Base-by-base conservation (phyloP, 768 basidiomycete species). In the Boletus pseudo-olivaceus region DNA sequence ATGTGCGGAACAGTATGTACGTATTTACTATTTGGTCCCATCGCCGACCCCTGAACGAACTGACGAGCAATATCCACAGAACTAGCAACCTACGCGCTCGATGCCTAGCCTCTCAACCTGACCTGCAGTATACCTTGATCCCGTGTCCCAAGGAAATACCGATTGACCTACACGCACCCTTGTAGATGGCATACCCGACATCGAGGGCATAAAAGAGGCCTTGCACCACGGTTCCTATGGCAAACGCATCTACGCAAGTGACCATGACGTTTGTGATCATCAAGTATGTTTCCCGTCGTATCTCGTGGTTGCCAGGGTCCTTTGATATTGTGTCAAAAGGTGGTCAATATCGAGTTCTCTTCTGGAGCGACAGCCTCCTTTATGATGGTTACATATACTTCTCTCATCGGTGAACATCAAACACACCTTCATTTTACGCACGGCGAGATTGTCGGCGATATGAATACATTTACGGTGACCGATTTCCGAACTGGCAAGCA, bases 381-480 rank as follows among this genome's bases (percentile, higher is more conserved):
- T 68, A 93, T 93, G 19, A 93, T 95, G 90, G 80, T 91, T 45
- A 93, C 93, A 12, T 89, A 83, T 65, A 89, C 90, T 0, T 78
- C 81, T n/a, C 74, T 80, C 40, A 80, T 93, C 42, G 93, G 93
- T 68, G 78, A 88, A 33, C 85, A 93, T n/a, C 85, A 90, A 63
- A 86, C 88, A 5, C 81, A 89, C 14, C 74, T 93, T 65, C 91
- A 94, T 67, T 94, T 94, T 62, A 84, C 86, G 3, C 80, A 90
- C 53, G 93, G 93, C 5, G 93, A 94, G 72, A 85, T 95, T 48
- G 77, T 93, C n/a, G 93, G 93, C 27, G 82, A 95, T 68, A 91
- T 91, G 90, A 70, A 53, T 15, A 78, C 72, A 11, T 93, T 88
- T 64, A 89, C 83, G 14, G 82, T 90, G 19, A 85, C 82, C 20